phyloP scores from a whole-genome alignment of 306 rosid genomes.

The Malus domestica region DNA sequence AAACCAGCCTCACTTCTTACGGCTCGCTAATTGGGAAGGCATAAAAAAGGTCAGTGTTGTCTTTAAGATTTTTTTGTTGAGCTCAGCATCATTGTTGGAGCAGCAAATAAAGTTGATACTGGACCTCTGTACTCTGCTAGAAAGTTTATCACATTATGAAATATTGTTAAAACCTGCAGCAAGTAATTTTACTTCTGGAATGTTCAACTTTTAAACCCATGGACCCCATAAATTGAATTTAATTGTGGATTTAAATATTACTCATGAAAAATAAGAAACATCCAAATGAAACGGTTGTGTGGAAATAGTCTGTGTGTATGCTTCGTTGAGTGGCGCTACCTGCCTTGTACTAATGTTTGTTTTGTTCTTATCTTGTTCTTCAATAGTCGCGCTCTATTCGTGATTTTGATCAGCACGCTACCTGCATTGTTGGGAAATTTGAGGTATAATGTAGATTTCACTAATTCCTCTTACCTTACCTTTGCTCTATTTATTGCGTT shows the following conservation, averaged over 20 bases:
- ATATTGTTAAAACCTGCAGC: not conserved
- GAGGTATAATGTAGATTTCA: slow-evolving; percentile 48
- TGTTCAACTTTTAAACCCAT: not conserved
- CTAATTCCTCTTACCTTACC: slow-evolving; percentile 8
- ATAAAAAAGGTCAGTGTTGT: slow-evolving; percentile 52
- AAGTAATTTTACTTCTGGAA: not conserved
- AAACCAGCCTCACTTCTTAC: slow-evolving; percentile 73
- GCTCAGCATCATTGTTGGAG: not conserved
- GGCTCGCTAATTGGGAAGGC: slow-evolving; percentile 96
- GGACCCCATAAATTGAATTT: not conserved
- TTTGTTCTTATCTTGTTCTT: slow-evolving; percentile 23
- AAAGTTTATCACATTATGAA: not conserved
- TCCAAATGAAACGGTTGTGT: not conserved
- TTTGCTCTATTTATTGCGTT: slow-evolving; percentile 2
- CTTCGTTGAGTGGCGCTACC: not conserved
- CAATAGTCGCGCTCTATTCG: slow-evolving; percentile 74
- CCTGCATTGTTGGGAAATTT: slow-evolving; percentile 76
- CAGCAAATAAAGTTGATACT: not conserved
- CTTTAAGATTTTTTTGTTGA: not conserved
- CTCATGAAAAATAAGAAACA: not conserved
- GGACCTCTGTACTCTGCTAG: not conserved
- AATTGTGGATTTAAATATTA: not conserved
- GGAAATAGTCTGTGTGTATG: not conserved
- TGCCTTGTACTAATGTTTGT: slow-evolving; percentile 7
- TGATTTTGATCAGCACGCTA: slow-evolving; percentile 85